A percentile compares a stretch with the other conserved stretches of the same genome.
phyloP scores from a whole-genome alignment of 202 grass and related monocot species.

The Tripidium arundinaceum region DNA sequence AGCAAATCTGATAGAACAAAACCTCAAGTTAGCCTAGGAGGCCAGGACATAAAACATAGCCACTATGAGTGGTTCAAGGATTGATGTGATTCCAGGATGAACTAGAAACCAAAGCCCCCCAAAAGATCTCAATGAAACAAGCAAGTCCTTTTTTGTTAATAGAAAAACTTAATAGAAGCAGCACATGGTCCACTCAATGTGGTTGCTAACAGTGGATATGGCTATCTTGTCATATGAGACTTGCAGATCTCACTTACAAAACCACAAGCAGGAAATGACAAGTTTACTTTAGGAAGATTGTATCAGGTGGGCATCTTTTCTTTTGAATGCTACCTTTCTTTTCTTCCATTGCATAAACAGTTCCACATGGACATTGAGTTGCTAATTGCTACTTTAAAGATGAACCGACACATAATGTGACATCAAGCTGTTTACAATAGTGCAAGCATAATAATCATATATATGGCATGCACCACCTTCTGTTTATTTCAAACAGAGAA shows the following conservation, averaged over 20 bases:
- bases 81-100: background rate
- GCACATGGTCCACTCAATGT: background rate
- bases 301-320: constrained; percentile 48
- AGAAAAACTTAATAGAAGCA: background rate
- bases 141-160: background rate
- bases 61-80: background rate
- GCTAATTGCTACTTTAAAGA: constrained; percentile 8
- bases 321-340: constrained; percentile 58
- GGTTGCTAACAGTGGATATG: background rate
- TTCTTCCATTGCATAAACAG: constrained; percentile 41
- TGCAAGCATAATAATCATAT: too few species aligned
- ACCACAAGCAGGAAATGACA: constrained; percentile 63
- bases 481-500: constrained; percentile 16
- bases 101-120: background rate
- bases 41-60: background rate
- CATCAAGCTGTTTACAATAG: background rate
- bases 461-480: background rate
- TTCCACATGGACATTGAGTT: background rate
- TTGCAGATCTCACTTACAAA: constrained; percentile 37
- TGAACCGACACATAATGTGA: background rate
- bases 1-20: background rate
- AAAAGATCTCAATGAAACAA: constrained; percentile 6
- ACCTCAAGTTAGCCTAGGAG: background rate
- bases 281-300: constrained; percentile 53
- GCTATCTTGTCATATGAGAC: constrained; percentile 53